Evolutionary conservation across 371 early-diverging fungal species (phyloP), one percentile per base, ranked within the genome.

Genomic region (Rhizopus arrhizus): DNA sequence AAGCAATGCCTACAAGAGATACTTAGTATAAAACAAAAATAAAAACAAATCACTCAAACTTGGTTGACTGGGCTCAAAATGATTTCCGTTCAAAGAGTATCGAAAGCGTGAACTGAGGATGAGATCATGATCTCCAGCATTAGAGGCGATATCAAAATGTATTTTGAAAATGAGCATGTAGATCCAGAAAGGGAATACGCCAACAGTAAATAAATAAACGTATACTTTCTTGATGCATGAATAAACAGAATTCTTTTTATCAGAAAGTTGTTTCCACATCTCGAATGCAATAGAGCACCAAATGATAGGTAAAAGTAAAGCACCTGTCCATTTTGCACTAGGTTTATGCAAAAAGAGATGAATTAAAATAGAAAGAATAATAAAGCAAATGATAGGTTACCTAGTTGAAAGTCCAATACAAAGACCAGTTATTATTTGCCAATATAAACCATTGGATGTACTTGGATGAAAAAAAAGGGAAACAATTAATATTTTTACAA

Each of bases 101-200:
- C 91, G 90, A 68, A 96, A 91, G 40, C 80, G 81, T 11, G 92
- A 80, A 49, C 88, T 86, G 79, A 95, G 83, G 61, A 91, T 86
- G 0, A 88, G 83, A 69, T 92, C 92, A 40, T 93, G 95, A 13
- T 91, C 90, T 5, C 95, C 94, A 43, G 81, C 72, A 49, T 64
- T 72, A 43, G 71, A 64, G 22, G 90, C 59, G n/a, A 91, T 61
- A 15, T 58, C 45, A 61, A 96, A 96, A 69, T 99, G 98, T 8
- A 95, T 59, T 28, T 79, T 74, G 74, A 95, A 97, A 13, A 91
- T 67, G 7, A 82, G 62, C 53, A 87, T 40, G 68, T 99, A 99
- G 0, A 97, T 69, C 15, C 70, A 59, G 3, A 89, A n/a, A 0
- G 99, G 99, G 13, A 96, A 54, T 1, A 86, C 55, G 5, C 93